Percentiles rank a stretch among this genome's conserved stretches.
Evolutionary conservation across 805 yeast species (phyloP).

Genomic region (Myxozyma geophila): DNA sequence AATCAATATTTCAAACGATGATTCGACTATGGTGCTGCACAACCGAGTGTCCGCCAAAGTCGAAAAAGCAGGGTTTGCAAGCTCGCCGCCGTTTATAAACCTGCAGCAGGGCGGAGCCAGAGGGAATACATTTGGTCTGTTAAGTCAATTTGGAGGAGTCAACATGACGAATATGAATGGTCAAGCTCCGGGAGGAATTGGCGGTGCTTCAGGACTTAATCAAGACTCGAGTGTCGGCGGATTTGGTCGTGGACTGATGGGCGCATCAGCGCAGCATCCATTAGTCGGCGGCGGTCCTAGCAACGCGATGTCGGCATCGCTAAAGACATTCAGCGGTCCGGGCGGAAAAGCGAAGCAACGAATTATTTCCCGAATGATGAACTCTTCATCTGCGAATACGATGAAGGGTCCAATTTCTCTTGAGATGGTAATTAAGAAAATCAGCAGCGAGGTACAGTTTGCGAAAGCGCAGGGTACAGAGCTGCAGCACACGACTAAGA

Average conservation of each 20-base stretch:
- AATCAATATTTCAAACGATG: constrained; percentile 67
- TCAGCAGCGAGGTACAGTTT: constrained; percentile 27
- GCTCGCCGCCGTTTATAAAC: constrained; percentile 1
- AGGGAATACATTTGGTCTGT: neutral
- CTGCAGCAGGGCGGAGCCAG: neutral
- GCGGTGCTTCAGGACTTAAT: no score
- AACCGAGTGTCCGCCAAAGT: constrained; percentile 84
- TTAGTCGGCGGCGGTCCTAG: constrained; percentile 6
- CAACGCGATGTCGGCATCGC: constrained; percentile 19
- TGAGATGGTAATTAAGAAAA: constrained; percentile 31
- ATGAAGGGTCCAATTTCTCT: constrained; percentile 34
- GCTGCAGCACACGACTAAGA: constrained; percentile 26
- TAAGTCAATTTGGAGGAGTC: neutral
- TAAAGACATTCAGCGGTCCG: constrained; percentile 14
- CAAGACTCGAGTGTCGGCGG: neutral
- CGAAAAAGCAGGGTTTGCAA: constrained; percentile 57
- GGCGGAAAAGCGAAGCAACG: constrained; percentile 21
- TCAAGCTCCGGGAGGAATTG: neutral
- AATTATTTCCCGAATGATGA: constrained; percentile 33
- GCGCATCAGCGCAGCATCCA: neutral
- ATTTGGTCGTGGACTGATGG: neutral
- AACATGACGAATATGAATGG: neutral
- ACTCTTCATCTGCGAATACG: constrained; percentile 4
- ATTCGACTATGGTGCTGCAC: constrained; percentile 64
- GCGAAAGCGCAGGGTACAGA: constrained; percentile 29